Base-by-base conservation (phyloP, 2,329 filamentous ascomycete species). In the Eutypella sp. region DNA sequence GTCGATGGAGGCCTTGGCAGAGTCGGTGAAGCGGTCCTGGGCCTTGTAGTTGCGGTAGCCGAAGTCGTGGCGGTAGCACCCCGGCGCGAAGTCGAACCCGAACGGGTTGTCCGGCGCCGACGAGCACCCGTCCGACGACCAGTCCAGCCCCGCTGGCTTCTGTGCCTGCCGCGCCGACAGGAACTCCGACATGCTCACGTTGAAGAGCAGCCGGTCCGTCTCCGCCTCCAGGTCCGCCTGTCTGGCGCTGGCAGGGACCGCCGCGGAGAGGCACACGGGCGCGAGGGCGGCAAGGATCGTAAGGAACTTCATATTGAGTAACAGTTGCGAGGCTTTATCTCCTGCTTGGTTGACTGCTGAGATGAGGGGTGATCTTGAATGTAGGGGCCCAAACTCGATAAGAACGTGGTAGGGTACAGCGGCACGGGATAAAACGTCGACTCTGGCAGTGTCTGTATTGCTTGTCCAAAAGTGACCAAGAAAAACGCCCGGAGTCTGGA, bases 61-160 rank as follows among this genome's bases (percentile, higher is more conserved):
- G 57, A 81, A 81, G 54, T 81, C 78, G 48, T 81, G 77, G 6
- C 78, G 73, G 47, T 74, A 60, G 63, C 75, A 78, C 11, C 67
- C 69, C 0, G 65, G 67, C 3, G 60, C 20, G 33, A 73, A 75
- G 10, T 68, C 61, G 54, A 71, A 75, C 2, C 66, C 65, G 24
- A 68, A 64, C 1, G 71, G 71, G 50, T 71, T 72, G 41, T 73
- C 67, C 1, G 69, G 69, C 2, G 69, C 67, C 1, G 51, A 55
- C 4, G 66, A 67, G 64, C 71, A 74, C 38, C 65, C 67, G 42
- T 74, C 69, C 1, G 70, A 70, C 4, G 52, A 48, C 70, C 69
- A 74, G 58, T 67, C 57, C 1, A 73, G 56, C 1, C 42, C 60
- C 0, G 67, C 23, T 1, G 75, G 75, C 38, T 69, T 55, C 2